Evolutionary conservation across 1,284 basidiomycete genomes (phyloP), one percentile per base, ranked within the genome.

Genomic region (Ceratobasidium sp.): DNA sequence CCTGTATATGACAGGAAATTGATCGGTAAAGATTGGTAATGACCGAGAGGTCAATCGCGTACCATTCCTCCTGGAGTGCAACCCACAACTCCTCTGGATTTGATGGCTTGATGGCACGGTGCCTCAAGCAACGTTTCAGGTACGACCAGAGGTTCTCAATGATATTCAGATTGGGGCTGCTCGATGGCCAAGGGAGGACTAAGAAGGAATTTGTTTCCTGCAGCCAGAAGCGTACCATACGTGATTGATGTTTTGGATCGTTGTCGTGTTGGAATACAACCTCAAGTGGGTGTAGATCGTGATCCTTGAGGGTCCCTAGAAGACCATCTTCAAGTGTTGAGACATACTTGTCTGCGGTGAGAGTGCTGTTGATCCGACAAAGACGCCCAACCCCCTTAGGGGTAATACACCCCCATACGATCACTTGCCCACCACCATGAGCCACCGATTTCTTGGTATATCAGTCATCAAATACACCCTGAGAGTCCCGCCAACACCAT

Each of bases 191-290:
- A 0, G 64, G 67, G 3, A 85, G 76, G 0, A 80, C 14, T 11
- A 54, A 78, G 51, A 54, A 85, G 78, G 33, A 80, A 31, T 41
- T 84, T 75, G n/a, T n/a, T 8, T 81, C 69, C 19, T 76, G n/a
- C 60, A 86, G 83, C 83, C 82, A 85, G 6, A 76, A 19, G 44
- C 79, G 78, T 14, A 79, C 79, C 31, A 78, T 83, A 78, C n/a
- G n/a, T n/a, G n/a, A n/a, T n/a, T n/a, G n/a, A n/a, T 84, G 82
- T 77, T 84, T 85, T 8, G 77, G 80, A 77, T 84, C 81, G 65
- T 82, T 83, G 76, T 85, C 83, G 48, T 85, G 82, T 62, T 82
- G 80, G 74, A 82, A 82, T 9, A 77, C 71, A 64, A 79, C 54
- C 41, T 63, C 36, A 27, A 45, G 17, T 6, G 19, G 57, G 14